Base-by-base conservation (phyloP, 441 rosid genomes). In the Kokia cookei region DNA sequence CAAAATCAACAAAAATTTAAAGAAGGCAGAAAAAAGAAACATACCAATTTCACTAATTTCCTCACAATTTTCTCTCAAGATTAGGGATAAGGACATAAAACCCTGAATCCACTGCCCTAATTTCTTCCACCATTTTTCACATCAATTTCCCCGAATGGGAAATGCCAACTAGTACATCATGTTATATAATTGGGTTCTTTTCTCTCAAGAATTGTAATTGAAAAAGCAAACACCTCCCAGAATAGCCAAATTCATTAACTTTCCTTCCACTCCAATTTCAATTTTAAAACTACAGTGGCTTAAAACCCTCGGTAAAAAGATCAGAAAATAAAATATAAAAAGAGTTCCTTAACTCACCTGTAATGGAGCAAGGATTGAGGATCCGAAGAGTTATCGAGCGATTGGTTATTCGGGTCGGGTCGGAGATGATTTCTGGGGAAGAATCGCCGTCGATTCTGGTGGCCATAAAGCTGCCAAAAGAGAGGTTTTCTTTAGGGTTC, bases 401-500 rank as follows among this genome's bases (percentile, higher is more conserved):
- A 65, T 64, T 64, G 22, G 55, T 59, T 61, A 43, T 60, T 55
- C 65, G 17, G 50, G 53, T 45, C 59, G 51, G 27, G 5, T 57
- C 64, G 74, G n/a, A 0, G 15, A 40, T 50, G 37, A 43, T 45
- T 14, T 48, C 55, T 50, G 65, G 76, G 60, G 69, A 45, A 13
- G n/a, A 73, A 62, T 69, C 37, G 64, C 61, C 72, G 84, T 27
- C 17, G 82, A 74, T 71, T 74, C 68, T 63, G 77, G 72, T 57
- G 75, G 88, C 88, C 88, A 83, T 85, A 68, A 5, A 83, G 78
- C 84, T 29, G 65, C 29, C 65, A 60, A 29, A 29, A 60, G 40
- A 13, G 40, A 17, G 64, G 4, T 27, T 5, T 29, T 29, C 13
- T 27, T 29, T 59, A 26, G 62, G 64, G 42, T 14, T 82, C 48